These are phyloP conservation scores for Austroboletus festivus DNA, from an alignment of 768 basidiomycete genomes.

Conservation along the genomic window DNA sequence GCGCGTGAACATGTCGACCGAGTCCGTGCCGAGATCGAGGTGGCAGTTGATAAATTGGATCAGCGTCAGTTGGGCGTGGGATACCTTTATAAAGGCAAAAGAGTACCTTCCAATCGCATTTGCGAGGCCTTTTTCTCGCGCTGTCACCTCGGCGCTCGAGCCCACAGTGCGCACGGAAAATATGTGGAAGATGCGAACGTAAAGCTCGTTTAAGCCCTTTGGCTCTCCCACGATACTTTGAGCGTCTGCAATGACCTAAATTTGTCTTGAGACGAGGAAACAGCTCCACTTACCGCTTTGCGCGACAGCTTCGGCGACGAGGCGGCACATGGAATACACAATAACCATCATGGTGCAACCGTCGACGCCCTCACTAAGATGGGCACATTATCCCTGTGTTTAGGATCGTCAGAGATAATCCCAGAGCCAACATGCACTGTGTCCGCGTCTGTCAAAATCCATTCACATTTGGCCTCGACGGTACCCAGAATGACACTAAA, in stretches of 20 bases:
- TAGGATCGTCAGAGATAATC: constrained; percentile 94
- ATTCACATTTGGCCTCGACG: no score
- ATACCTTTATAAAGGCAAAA: neutral
- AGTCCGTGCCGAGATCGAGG: constrained; percentile 94
- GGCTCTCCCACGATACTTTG: constrained; percentile 88
- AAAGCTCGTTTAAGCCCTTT: constrained; percentile 81
- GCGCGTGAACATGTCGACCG: constrained; percentile 78
- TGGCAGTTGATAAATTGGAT: constrained; percentile 64
- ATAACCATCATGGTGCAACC: constrained; percentile 97
- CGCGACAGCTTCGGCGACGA: constrained; percentile 77
- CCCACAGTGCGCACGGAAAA: constrained; percentile 99
- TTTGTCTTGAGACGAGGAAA: neutral
- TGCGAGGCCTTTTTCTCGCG: constrained; percentile 82
- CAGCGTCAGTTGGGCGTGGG: neutral
- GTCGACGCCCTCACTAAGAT: constrained; percentile 94
- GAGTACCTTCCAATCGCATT: constrained; percentile 83
- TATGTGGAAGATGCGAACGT: constrained; percentile 86
- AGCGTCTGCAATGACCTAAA: constrained; percentile 44
- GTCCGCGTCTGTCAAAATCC: constrained; percentile 65
- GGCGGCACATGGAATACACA: constrained; percentile 93
- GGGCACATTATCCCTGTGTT: constrained; percentile 93
- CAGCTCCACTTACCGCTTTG: constrained; percentile 55
- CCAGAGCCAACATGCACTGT: constrained; percentile 99
- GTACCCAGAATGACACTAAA: neutral
- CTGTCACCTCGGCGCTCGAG: constrained; percentile 81